These are phyloP conservation scores for Podospora comata DNA, from an alignment of 495 filamentous ascomycete genomes.

Conservation along the genomic window DNA sequence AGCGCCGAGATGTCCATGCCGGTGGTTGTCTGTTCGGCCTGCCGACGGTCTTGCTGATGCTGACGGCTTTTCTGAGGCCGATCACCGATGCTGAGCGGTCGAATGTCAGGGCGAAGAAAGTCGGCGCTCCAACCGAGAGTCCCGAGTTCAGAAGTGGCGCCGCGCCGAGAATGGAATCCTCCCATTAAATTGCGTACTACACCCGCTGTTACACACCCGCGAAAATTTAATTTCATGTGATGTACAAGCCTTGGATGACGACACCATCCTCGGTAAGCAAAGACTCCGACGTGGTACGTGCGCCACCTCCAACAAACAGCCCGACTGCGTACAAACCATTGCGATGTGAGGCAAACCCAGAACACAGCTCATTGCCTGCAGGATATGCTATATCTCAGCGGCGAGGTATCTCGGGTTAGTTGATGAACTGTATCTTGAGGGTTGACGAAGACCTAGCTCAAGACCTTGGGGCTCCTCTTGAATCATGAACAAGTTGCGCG, in stretches of 20 bases:
- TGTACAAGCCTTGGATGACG: constrained; percentile 4
- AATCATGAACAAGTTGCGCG: no score
- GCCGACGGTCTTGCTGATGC: constrained; percentile 13
- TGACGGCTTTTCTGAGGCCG: constrained; percentile 23
- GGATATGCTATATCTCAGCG: neutral
- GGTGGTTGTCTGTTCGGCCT: constrained; percentile 12
- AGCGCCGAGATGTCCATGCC: constrained; percentile 9
- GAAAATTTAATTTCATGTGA: constrained; percentile 14
- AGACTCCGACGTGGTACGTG: neutral
- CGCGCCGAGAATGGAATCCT: neutral
- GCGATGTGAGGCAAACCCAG: neutral
- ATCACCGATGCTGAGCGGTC: constrained; percentile 23
- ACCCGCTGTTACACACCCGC: neutral
- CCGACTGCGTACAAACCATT: no score
- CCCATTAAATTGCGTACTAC: neutral
- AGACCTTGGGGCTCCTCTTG: no score
- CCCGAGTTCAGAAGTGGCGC: neutral
- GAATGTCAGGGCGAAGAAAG: constrained; percentile 8
- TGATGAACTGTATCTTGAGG: no score
- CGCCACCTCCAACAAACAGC: neutral
- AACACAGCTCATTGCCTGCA: neutral
- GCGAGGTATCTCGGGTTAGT: no score
- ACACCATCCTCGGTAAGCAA: neutral
- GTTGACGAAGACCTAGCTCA: no score
- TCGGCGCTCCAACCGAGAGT: constrained; percentile 8